phyloP scores from a whole-genome alignment of 2,329 filamentous ascomycete species.

The Scytalidium lignicola region DNA sequence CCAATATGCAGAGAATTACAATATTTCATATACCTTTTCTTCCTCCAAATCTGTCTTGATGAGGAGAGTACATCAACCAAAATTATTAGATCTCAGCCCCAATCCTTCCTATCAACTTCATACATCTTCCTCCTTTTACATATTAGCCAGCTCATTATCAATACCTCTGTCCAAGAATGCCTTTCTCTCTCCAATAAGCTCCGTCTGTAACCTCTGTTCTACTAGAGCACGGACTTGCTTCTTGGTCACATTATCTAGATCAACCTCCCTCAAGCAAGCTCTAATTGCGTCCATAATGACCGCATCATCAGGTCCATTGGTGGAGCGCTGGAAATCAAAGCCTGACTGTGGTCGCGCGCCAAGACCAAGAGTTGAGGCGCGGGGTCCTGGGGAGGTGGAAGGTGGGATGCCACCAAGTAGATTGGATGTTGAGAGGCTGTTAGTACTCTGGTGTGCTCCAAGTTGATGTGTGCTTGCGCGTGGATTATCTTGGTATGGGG shows the following conservation, averaged over 20 bases:
- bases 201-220: constrained; percentile 88
- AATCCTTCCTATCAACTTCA: not conserved
- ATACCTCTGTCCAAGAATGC: constrained; percentile 91
- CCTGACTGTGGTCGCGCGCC: constrained; percentile 44
- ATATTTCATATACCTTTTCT: constrained; percentile 1
- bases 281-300: constrained; percentile 83
- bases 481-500: constrained; percentile 53
- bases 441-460: constrained; percentile 49
- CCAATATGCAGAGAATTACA: no score
- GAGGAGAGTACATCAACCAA: no score
- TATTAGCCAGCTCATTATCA: constrained; percentile 86
- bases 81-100: no score
- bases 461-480: constrained; percentile 32
- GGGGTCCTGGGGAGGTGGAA: constrained; percentile 34
- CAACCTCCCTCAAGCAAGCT: constrained; percentile 76
- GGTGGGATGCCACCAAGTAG: constrained; percentile 30
- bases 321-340: constrained; percentile 56
- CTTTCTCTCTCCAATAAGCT: constrained; percentile 78
- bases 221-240: constrained; percentile 91
- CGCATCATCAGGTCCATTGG: constrained; percentile 66
- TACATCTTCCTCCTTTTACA: constrained; percentile 50
- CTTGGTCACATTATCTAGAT: constrained; percentile 96
- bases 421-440: constrained; percentile 37
- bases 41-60: no score
- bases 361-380: constrained; percentile 28